Conservation (phyloP, 352 stramenopile species). For the Pseudoperonospora humuli region DNA sequence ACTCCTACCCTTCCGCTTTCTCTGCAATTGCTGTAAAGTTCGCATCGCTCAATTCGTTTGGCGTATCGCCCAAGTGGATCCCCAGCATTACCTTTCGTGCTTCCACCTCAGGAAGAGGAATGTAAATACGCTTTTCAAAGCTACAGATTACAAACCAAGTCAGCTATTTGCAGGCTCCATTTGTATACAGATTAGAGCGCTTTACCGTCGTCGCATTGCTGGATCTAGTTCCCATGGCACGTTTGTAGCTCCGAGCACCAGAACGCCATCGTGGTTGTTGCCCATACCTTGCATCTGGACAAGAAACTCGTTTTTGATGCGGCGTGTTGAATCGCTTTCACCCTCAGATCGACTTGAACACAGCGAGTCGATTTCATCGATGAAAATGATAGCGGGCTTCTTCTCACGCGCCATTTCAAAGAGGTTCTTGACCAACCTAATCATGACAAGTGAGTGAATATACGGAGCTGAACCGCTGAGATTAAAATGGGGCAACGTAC, state of each 20-base stretch:
- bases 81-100: slow-evolving; percentile 93
- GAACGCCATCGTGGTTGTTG: slow-evolving; percentile 84
- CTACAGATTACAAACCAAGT: slow-evolving; percentile 23
- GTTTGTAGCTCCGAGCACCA: slow-evolving; percentile 97
- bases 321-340: slow-evolving; percentile 92
- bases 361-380: slow-evolving; percentile 97
- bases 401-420: slow-evolving; percentile 97
- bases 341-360: slow-evolving; percentile 87
- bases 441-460: background rate
- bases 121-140: slow-evolving; percentile 99
- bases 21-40: slow-evolving; percentile 92
- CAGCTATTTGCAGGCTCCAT: background rate
- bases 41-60: slow-evolving; percentile 87
- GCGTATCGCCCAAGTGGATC: slow-evolving; percentile 96
- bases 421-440: slow-evolving; percentile 94
- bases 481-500: slow-evolving; percentile 19
- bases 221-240: slow-evolving; percentile 97
- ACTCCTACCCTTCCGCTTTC: slow-evolving; percentile 88
- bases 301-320: slow-evolving; percentile 98
- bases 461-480: background rate
- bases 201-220: slow-evolving; percentile 91
- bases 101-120: slow-evolving; percentile 91
- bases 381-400: slow-evolving; percentile 94
- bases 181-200: background rate
- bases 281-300: slow-evolving; percentile 96